A percentile compares a stretch with the other conserved stretches of the same genome.
phyloP scores from a whole-genome alignment of 495 filamentous ascomycete genomes.

The Xylaria castorea region DNA sequence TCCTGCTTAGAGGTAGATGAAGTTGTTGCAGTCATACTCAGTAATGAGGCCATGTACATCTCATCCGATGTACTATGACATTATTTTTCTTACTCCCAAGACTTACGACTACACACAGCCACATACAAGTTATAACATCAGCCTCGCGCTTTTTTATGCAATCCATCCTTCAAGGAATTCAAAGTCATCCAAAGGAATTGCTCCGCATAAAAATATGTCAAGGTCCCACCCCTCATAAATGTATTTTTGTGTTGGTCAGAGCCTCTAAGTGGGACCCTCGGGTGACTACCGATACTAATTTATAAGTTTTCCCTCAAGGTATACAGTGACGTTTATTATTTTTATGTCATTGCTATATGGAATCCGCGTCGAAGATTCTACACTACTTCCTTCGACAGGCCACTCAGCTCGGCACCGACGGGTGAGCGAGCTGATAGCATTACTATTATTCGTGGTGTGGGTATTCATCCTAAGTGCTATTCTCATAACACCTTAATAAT shows the following conservation, averaged over 20 bases:
- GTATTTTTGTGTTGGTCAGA: background rate
- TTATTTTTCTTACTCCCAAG: background rate
- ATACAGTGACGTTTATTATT: background rate
- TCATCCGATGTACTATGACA: background rate
- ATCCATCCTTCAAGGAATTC: background rate
- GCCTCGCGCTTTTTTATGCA: background rate
- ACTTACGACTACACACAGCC: background rate
- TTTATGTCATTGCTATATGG: background rate
- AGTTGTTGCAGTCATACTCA: background rate
- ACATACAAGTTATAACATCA: background rate
- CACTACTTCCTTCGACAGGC: background rate
- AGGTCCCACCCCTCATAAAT: background rate
- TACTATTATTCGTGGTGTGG: background rate
- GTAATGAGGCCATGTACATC: background rate
- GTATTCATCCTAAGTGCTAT: background rate
- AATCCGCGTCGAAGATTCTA: background rate
- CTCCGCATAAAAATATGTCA: background rate
- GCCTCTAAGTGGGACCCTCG: background rate
- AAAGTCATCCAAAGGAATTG: background rate
- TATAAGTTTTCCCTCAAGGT: background rate
- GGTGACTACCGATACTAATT: background rate
- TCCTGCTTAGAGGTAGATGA: background rate
- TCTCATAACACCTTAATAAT: background rate
- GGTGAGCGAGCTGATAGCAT: background rate
- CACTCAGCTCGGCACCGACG: background rate